phyloP scores from a whole-genome alignment of 176 grass and related monocot species.

The Musa schizocarpa region DNA sequence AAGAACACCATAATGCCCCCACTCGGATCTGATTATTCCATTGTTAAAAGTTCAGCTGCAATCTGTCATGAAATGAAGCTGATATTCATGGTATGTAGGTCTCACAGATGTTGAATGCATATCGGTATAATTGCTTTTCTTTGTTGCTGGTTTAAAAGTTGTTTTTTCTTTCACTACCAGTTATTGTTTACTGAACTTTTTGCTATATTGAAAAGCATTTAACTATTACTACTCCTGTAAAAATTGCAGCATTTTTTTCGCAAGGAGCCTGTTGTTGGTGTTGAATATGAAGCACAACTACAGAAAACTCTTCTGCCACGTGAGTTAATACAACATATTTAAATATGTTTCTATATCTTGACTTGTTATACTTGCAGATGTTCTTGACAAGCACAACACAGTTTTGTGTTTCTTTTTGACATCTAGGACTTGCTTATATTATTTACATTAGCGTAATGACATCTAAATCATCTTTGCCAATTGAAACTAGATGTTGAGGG shows the following conservation, averaged over 20 bases:
- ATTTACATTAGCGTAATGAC: background rate
- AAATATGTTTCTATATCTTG: background rate
- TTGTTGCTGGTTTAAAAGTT: background rate
- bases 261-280: constrained; percentile 80
- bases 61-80: too few relatives aligned
- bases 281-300: constrained; percentile 95
- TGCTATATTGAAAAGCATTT: background rate
- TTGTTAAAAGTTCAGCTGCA: too few relatives aligned
- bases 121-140: too few relatives aligned
- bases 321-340: constrained; percentile 35
- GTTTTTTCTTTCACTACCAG: background rate
- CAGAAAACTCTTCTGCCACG: constrained; percentile 95
- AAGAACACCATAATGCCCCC: too few relatives aligned
- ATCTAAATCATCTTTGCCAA: background rate
- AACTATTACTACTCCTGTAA: background rate
- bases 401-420: background rate
- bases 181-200: background rate
- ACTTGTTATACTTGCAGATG: background rate
- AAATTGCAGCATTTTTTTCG: constrained; percentile 77
- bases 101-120: too few relatives aligned
- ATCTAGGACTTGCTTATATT: background rate
- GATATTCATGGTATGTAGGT: too few relatives aligned
- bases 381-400: background rate
- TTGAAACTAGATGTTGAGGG: background rate
- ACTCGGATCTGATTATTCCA: too few relatives aligned